Base-by-base conservation (phyloP, 179 eudicot species). In the Beta corolliflora region DNA sequence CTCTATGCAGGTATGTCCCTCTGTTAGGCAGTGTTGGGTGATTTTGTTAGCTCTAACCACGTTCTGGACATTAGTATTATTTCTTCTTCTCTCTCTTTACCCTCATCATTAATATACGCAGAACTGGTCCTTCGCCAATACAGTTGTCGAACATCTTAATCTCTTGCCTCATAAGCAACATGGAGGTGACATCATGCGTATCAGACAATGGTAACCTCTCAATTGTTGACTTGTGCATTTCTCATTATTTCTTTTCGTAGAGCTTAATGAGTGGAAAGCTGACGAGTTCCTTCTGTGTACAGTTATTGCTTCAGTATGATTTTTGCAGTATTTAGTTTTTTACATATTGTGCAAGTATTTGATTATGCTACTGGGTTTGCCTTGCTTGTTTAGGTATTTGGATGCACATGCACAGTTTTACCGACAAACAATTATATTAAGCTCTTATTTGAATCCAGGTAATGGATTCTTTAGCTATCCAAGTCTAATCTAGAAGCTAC, bases 151-250 rank as follows among this genome's bases (percentile, higher is more conserved):
- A 78, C 88, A 91, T 55, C 84, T 97, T 82, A 95, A 97, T 84
- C 88, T 58, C 64, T 70, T 88, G 71, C 99, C 99, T 21, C 81
- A 90, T n/a, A 88, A 91, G 87, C 91, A 84, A 81, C 97, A 89
- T 84, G 92, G 93, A 86, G 91, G 93, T 83, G 92, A 97, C 87
- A 92, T 97, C 66, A 93, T 93, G 97, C 97, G 99, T 79, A 87
- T 94, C 67, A 90, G 99, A 80, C 93, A 78, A 21, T 94, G 98
- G 98, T 97, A 87, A 79, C 64, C 3, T 60, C 14, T 3, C 14
- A 16, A 23, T 25, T 2, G 1, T 36, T 36, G 41, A 36, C 41
- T 36, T 36, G 41, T 31, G n/a, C 46, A 15, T 31, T 9, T 21
- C 15, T 54, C 18, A 29, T 55, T 25, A 7, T 74, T 29, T 67